Conservation (phyloP, 768 basidiomycete species). For the Hypholoma fasciculare region DNA sequence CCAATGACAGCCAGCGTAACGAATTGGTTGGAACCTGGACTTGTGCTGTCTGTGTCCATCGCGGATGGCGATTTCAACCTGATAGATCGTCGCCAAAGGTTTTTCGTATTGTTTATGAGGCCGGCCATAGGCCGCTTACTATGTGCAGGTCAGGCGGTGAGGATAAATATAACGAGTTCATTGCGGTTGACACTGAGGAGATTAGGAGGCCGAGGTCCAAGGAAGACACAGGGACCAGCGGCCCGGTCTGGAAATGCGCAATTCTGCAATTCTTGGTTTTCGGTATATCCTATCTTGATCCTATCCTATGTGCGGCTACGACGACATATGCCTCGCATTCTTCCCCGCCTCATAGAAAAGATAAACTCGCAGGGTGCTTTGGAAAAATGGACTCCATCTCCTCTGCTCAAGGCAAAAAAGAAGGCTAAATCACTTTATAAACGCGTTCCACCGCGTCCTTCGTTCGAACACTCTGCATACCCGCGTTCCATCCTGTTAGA, state of each 20-base stretch:
- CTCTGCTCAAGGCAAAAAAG: constrained; percentile 19
- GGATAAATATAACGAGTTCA: neutral
- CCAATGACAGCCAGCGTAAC: constrained; percentile 79
- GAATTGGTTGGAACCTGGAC: constrained; percentile 27
- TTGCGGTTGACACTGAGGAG: neutral
- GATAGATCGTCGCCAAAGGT: constrained; percentile 33
- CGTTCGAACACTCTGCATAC: constrained; percentile 45
- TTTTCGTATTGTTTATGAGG: constrained; percentile 32
- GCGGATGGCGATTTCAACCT: constrained; percentile 22
- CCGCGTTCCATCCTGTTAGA: constrained; percentile 61
- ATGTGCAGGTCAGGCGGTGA: neutral
- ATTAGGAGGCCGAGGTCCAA: too few relatives aligned
- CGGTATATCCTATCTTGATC: too few relatives aligned
- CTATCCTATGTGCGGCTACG: too few relatives aligned
- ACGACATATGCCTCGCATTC: constrained; percentile 61
- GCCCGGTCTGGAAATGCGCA: constrained; percentile 1
- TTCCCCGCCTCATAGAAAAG: constrained; percentile 59
- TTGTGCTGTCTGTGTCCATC: constrained; percentile 2
- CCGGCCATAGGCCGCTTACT: constrained; percentile 20
- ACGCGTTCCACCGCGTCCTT: constrained; percentile 34
- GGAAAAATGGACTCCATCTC: constrained; percentile 20
- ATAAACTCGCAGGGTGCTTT: constrained; percentile 30
- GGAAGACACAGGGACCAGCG: neutral
- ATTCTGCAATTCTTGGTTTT: too few relatives aligned
- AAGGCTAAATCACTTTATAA: constrained; percentile 33